Evolutionary conservation across 331 rosid genomes (phyloP).

Genomic region (Malus hybrid): DNA sequence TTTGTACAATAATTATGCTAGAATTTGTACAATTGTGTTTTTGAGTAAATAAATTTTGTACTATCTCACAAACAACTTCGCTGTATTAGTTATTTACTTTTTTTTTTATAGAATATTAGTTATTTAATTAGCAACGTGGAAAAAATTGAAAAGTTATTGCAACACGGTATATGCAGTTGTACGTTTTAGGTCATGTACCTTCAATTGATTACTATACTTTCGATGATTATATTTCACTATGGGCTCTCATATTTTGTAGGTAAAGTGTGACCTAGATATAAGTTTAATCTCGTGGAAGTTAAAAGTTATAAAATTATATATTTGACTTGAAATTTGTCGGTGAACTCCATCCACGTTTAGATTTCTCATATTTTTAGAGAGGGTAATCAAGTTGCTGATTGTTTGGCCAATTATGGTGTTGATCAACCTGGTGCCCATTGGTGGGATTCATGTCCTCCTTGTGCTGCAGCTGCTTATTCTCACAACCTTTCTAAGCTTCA

Average conservation of each 20-base stretch:
- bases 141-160: background rate
- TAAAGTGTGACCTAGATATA: background rate
- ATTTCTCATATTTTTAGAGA: too few species aligned
- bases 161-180: background rate
- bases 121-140: background rate
- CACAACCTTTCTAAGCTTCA: too few species aligned
- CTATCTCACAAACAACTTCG: background rate
- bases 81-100: background rate
- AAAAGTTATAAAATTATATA: too few species aligned
- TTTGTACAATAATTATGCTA: too few species aligned
- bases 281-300: background rate
- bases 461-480: too few species aligned
- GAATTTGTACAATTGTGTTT: background rate
- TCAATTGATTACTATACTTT: background rate
- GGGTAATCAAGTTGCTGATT: too few species aligned
- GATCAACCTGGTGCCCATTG: too few species aligned
- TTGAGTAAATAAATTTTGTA: background rate
- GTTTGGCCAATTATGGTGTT: too few species aligned
- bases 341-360: too few species aligned
- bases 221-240: background rate
- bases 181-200: background rate
- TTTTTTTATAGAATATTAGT: background rate
- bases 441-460: too few species aligned
- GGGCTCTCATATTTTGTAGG: background rate
- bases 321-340: background rate